Base-by-base conservation (phyloP, 495 filamentous ascomycete genomes). In the Trichoderma parareesei region DNA sequence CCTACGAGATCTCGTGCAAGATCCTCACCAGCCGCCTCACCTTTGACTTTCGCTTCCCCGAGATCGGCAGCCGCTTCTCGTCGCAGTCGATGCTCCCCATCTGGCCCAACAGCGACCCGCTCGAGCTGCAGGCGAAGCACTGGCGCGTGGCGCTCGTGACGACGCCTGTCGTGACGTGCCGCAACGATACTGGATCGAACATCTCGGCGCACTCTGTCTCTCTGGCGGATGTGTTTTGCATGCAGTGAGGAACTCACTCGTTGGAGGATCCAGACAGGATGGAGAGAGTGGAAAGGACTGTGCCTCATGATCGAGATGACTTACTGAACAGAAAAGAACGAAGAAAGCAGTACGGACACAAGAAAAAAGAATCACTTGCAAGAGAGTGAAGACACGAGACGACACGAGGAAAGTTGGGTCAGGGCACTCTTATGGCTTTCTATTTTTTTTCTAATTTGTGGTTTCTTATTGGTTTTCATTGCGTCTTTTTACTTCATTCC, bases 171-270 rank as follows among this genome's bases (percentile, higher is more conserved):
- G 46, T 65, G 38, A 65, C 64, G 9, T 59, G 53, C 27, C 64
- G 64, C 4, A 65, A 65, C 38, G 64, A 65, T 5, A 65, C 55
- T 2, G 55, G 38, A 8, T 38, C 33, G 5, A 61, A 60, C 41
- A 61, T 65, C 33, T 65, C 64, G 20, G 64, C 55, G 8, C 55
- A 59, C 16, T 65, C 64, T 16, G 64, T 65, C 2, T 43, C 61
- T 16, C 61, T 63, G 61, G 61, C 61, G n/a, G 61, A 63, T 49
- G 61, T 63, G 27, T 44, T 63, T 37, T 63, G 61, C 61, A 63
- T 63, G 61, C 61, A 63, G 20, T 63, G 61, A 63, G 16, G 16
- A 46, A 18, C 6, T n/a, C 7, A 18, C 0, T 18, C 16, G 46
- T n/a, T 20, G 5, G 14, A 20, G 18, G 18, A 14, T 46, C 10